These are phyloP conservation scores for Emericellopsis terricola DNA, from an alignment of 495 filamentous ascomycete species.

Conservation along the genomic window DNA sequence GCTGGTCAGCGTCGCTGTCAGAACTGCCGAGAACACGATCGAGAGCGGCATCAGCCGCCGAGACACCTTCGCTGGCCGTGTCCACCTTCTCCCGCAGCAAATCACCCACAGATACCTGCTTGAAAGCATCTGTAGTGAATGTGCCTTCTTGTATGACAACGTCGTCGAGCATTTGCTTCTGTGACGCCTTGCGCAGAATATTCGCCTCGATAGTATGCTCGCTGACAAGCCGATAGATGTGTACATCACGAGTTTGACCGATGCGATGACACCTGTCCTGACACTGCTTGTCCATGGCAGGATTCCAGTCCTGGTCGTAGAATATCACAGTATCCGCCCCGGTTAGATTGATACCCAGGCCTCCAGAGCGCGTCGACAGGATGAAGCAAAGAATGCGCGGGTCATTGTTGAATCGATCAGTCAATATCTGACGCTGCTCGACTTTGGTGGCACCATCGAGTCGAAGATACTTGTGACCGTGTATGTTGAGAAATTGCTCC, in stretches of 20 bases:
- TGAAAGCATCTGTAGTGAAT: conserved; percentile 96
- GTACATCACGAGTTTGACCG: conserved; percentile 92
- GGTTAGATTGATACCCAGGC: conserved; percentile 89
- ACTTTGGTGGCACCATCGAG: conserved; percentile 90
- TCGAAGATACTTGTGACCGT: conserved; percentile 88
- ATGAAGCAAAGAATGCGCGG: conserved; percentile 86
- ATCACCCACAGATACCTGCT: conserved; percentile 54
- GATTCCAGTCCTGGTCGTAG: conserved; percentile 99
- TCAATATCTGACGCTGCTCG: conserved; percentile 87
- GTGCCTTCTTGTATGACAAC: conserved; percentile 97
- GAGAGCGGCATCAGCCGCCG: conserved; percentile 62
- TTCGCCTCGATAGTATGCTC: conserved; percentile 99
- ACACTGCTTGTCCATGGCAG: conserved; percentile 99
- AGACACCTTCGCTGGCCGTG: conserved; percentile 37
- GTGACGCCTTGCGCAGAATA: conserved; percentile 87
- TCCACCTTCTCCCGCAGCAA: conserved; percentile 43
- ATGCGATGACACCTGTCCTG: conserved; percentile 97
- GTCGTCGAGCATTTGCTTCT: conserved; percentile 95
- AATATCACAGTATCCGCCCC: conserved; percentile 98
- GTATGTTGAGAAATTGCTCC: conserved; percentile 95
- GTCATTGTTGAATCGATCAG: conserved; percentile 94
- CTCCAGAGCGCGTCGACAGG: conserved; percentile 83
- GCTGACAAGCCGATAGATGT: conserved; percentile 92
- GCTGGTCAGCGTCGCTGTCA: conserved; percentile 21
- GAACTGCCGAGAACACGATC: conserved; percentile 60